Conservation (phyloP, 139 green algal species). For the Picochlorum sp. region DNA sequence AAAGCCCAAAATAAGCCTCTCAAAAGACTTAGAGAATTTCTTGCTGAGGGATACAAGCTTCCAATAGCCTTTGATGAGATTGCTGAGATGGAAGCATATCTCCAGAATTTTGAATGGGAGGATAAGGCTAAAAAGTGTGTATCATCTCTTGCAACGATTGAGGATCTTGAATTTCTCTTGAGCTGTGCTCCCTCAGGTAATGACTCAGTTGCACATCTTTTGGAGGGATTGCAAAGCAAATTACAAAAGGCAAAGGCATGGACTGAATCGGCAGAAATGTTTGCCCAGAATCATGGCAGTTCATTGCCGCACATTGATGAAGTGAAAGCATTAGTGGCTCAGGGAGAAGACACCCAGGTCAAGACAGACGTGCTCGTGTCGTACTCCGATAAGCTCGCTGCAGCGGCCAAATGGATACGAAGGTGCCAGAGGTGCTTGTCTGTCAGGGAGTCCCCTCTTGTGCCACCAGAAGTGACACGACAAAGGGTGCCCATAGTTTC, state of each 20-base stretch:
- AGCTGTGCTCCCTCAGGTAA: too few relatives aligned
- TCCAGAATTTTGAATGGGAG: slow-evolving; percentile 42
- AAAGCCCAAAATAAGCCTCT: slow-evolving; percentile 14
- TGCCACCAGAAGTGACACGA: neutral
- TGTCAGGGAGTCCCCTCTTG: neutral
- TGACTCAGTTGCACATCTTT: too few relatives aligned
- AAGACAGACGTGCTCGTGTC: slow-evolving; percentile 26
- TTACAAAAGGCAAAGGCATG: neutral
- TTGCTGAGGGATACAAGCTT: slow-evolving; percentile 23
- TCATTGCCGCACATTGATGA: slow-evolving; percentile 15
- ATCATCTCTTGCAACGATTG: slow-evolving; percentile 5
- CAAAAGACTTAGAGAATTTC: slow-evolving; percentile 23
- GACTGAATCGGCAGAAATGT: neutral
- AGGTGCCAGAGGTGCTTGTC: neutral
- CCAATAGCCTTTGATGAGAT: slow-evolving; percentile 34
- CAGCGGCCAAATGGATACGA: slow-evolving; percentile 18
- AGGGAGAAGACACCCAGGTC: slow-evolving; percentile 11
- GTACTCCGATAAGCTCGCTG: slow-evolving; percentile 11
- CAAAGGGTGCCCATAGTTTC: neutral
- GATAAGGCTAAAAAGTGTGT: slow-evolving; percentile 30
- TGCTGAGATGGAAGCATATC: slow-evolving; percentile 26
- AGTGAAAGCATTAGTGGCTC: slow-evolving; percentile 22
- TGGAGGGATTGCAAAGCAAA: neutral
- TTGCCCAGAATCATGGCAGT: neutral
- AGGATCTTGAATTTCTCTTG: neutral